Evolutionary conservation across 495 filamentous ascomycete genomes (phyloP).

Genomic region (Penicillium tannophilum): DNA sequence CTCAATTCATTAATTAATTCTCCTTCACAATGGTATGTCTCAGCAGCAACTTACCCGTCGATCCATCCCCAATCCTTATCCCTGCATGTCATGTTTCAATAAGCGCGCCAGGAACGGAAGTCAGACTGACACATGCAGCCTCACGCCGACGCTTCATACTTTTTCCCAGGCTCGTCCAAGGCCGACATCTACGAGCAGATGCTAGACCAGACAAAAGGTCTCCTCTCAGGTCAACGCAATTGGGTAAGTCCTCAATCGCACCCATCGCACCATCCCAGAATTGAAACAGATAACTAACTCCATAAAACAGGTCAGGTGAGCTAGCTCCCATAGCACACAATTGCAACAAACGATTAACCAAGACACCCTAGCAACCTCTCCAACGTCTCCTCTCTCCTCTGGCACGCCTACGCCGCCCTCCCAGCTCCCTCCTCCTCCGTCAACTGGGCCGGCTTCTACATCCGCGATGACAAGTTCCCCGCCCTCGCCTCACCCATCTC

Average conservation of each 20-base stretch:
- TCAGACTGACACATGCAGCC: slow-evolving; percentile 53
- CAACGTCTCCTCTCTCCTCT: slow-evolving; percentile 82
- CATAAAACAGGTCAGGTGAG: neutral
- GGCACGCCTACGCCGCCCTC: slow-evolving; percentile 81
- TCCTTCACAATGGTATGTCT: slow-evolving; percentile 11
- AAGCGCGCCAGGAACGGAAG: too few species aligned
- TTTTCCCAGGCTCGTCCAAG: slow-evolving; percentile 66
- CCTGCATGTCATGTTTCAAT: neutral
- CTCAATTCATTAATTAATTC: neutral
- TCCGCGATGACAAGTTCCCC: slow-evolving; percentile 61
- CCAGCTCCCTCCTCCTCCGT: slow-evolving; percentile 70
- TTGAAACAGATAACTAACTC: neutral
- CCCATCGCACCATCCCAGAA: neutral
- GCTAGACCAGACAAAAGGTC: slow-evolving; percentile 65
- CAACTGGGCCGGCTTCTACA: slow-evolving; percentile 95
- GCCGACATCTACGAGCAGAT: slow-evolving; percentile 77
- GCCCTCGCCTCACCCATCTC: slow-evolving; percentile 35
- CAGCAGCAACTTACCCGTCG: neutral
- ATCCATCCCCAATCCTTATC: neutral
- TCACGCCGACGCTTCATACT: slow-evolving; percentile 84
- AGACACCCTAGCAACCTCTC: slow-evolving; percentile 68
- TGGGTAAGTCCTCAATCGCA: slow-evolving; percentile 63
- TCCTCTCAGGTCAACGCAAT: slow-evolving; percentile 80
- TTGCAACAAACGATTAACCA: too few species aligned
- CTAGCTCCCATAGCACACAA: neutral